Evolutionary conservation across 2,329 filamentous ascomycete species (phyloP).

Genomic region (Colletotrichum filicis): DNA sequence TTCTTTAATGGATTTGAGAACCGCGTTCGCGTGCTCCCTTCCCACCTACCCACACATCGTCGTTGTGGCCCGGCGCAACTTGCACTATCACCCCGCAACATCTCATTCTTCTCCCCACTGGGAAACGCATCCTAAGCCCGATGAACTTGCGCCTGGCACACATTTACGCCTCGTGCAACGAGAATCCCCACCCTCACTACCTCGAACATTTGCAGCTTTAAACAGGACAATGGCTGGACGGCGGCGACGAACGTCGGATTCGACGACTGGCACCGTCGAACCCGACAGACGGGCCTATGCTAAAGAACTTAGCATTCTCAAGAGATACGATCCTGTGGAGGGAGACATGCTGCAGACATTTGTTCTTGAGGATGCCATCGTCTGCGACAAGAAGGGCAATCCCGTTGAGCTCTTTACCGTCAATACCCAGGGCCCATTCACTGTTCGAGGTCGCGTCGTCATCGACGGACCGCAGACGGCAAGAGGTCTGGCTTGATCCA

Average conservation of each 20-base stretch:
- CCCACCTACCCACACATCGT: background rate
- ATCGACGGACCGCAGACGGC: conserved; percentile 54
- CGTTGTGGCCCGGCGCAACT: conserved; percentile 10
- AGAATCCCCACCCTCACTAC: background rate
- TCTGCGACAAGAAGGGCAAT: conserved; percentile 64
- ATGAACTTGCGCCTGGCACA: background rate
- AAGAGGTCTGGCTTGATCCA: conserved; percentile 48
- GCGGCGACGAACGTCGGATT: conserved; percentile 54
- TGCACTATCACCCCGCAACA: conserved; percentile 13
- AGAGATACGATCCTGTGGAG: conserved; percentile 32
- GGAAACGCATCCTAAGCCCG: background rate
- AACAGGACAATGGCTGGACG: conserved; percentile 48
- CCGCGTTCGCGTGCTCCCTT: conserved; percentile 18
- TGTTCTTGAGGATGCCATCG: conserved; percentile 58
- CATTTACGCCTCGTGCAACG: background rate
- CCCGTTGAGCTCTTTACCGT: conserved; percentile 71
- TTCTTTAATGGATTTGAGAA: conserved; percentile 22
- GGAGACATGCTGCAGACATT: conserved; percentile 23
- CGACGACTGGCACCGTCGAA: conserved; percentile 57
- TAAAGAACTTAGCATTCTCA: conserved; percentile 50
- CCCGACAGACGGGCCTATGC: conserved; percentile 44
- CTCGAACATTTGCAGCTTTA: background rate
- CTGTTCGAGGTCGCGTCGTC: conserved; percentile 67
- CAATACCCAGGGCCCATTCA: conserved; percentile 68
- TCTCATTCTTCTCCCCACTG: background rate